Evolutionary conservation across 2,329 filamentous ascomycete species (phyloP), one percentile per base, ranked within the genome.

Genomic region (Exophiala xenobiotica): DNA sequence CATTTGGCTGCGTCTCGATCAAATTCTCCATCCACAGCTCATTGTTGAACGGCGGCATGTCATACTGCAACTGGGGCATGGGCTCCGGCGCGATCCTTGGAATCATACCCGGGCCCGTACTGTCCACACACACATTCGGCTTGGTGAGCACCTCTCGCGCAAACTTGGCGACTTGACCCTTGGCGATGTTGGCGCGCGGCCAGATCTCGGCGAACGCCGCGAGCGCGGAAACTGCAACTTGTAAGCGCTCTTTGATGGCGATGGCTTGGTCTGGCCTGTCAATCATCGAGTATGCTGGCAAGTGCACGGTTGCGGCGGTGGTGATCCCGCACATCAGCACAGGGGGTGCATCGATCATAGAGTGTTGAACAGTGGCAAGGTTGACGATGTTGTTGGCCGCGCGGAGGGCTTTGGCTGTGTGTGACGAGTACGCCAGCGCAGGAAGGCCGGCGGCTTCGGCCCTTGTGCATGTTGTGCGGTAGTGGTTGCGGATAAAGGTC

Each of bases 281-380:
- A 42, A 71, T 74, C 61, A 76, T 74, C 4, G 80, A 82, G 82
- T 89, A 95, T 57, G 87, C 88, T 49, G 86, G 88, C 19, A 95
- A 77, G 63, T 93, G 88, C 3, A 92, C 86, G 61, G 91, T 87
- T 5, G 88, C 88, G 14, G 86, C 87, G 46, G 92, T 74, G 1
- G 88, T 88, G 43, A 93, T 75, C 31, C 87, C 85, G 65, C 88
- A 93, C 26, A 86, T 88, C 71, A 93, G 90, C 70, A 92, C 91
- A 51, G 90, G 88, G 0, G 83, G 90, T 69, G 95, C 89, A 24
- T 81, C 82, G 3, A 85, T 77, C 1, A 92, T 0, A 84, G 79
- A 46, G 65, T 60, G 12, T 67, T 67, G 50, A 69, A 68, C 41
- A 40, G 85, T 82, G 0, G 88, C 87, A 39, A 95, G 81, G 1